phyloP scores from a whole-genome alignment of 2,329 filamentous ascomycete genomes.

The Arthroderma sp. region DNA sequence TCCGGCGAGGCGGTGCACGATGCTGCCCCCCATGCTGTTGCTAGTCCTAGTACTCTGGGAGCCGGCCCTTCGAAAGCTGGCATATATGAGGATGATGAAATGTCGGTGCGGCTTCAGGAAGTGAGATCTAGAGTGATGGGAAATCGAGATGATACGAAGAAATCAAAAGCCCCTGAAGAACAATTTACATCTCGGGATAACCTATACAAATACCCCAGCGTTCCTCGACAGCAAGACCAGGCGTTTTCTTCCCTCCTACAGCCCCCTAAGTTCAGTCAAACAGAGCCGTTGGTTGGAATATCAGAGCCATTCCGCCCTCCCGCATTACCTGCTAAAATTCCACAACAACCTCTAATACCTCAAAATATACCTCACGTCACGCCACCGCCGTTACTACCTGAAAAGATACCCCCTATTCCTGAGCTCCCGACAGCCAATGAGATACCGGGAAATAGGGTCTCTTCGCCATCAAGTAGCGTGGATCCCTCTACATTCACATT shows the following conservation, averaged over 20 bases:
- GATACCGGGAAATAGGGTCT: not conserved
- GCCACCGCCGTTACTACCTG: not conserved
- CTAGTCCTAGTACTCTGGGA: no score
- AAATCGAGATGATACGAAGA: no score
- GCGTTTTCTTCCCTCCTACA: no score
- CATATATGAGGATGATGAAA: conserved; percentile 27
- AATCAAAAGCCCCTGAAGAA: not conserved
- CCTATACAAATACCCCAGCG: conserved; percentile 31
- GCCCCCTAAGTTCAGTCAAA: no score
- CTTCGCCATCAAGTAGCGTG: conserved; percentile 18
- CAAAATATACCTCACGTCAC: not conserved
- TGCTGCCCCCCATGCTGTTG: not conserved
- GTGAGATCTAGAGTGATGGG: conserved; percentile 28
- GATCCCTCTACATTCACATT: conserved; percentile 55
- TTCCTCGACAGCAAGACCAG: conserved; percentile 21
- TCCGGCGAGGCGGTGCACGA: conserved; percentile 13
- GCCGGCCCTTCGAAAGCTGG: no score
- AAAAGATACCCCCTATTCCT: conserved; percentile 10
- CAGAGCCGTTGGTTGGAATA: not conserved
- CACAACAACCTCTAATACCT: conserved; percentile 14
- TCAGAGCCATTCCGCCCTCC: conserved; percentile 18
- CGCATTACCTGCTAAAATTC: conserved; percentile 28
- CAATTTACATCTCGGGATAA: not conserved
- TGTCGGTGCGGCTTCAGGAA: conserved; percentile 41
- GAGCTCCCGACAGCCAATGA: not conserved